Base-by-base conservation (phyloP, 2,329 filamentous ascomycete genomes). In the Blastomyces silverae region DNA sequence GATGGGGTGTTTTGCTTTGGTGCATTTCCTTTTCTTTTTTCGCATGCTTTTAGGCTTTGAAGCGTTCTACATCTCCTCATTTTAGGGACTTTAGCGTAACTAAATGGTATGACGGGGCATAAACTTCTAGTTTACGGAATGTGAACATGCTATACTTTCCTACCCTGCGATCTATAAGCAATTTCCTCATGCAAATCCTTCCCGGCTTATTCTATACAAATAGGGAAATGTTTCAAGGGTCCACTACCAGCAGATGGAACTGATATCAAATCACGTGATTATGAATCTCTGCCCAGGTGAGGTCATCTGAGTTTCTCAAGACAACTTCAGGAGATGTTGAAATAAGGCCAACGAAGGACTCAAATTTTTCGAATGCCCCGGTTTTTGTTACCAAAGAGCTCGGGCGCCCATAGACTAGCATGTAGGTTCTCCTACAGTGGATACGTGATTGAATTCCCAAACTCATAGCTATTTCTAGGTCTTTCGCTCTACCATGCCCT, bases 401-500 rank as follows among this genome's bases (percentile, higher is more conserved):
- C 74, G 64, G 73, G 75, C 53, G 72, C 73, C 52, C 79, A 81
- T 72, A 75, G 78, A n/a, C 74, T 78, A 74, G 78, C 79, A 67
- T 80, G 79, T 80, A 68, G 70, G 76, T 61, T 28, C 31, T 44
- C 58, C 37, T 48, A n/a, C 61, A 46, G 34, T 17, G 3, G 22
- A 22, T 61, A 1, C 48, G 31, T 20, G 25, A 0, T 37, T 37
- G 17, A 46, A 15, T 56, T 20, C 8, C n/a, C 46, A 64, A 31
- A 58, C 60, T 64, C 20, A 61, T 13, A 66, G 61, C 64, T 62
- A 2, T 17, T 44, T 28, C 10, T 46, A 81, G 79, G 78, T 66
- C 70, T 79, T 67, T 75, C 78, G 48, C 76, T 81, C 31, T 81
- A 80, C 67, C 74, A 77, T 69, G 76, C 77, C 53, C 77, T 81